Evolutionary conservation across 2,329 filamentous ascomycete species (phyloP).

Genomic region (Dactylellina leptospora): DNA sequence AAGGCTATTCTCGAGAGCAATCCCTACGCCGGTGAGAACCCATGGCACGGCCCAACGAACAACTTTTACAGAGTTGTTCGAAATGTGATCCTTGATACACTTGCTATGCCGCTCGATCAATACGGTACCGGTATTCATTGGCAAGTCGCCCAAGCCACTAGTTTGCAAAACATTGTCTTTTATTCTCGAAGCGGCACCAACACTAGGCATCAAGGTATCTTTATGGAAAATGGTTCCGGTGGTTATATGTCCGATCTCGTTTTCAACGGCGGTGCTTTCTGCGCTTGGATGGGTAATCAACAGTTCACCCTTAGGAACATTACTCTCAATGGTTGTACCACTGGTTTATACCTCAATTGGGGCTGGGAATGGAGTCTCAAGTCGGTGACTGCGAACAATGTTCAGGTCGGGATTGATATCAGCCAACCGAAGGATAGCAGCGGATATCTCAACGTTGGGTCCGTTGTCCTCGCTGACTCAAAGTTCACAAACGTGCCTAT

Average conservation of each 20-base stretch:
- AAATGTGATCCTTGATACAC: conserved; percentile 82
- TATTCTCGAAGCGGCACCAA: conserved; percentile 55
- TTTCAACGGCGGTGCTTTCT: conserved; percentile 82
- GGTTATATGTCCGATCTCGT: conserved; percentile 83
- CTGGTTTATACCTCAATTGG: conserved; percentile 88
- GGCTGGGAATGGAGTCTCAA: conserved; percentile 79
- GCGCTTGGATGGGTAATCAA: conserved; percentile 60
- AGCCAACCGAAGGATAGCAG: conserved; percentile 54
- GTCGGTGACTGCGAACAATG: conserved; percentile 76
- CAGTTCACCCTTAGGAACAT: conserved; percentile 87
- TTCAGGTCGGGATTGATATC: conserved; percentile 81
- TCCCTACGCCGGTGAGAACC: conserved; percentile 77
- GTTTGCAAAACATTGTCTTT: conserved; percentile 69
- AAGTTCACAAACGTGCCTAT: conserved; percentile 77
- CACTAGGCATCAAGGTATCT: conserved; percentile 66
- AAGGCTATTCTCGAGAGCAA: conserved; percentile 91
- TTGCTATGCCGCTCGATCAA: conserved; percentile 66
- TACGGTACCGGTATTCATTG: conserved; percentile 68
- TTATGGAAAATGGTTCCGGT: conserved; percentile 73
- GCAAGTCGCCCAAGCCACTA: conserved; percentile 72
- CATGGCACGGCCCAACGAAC: conserved; percentile 78
- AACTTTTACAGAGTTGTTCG: conserved; percentile 86
- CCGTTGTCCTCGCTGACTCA: conserved; percentile 82
- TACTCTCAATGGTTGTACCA: conserved; percentile 79
- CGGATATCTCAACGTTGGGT: conserved; percentile 74